Evolutionary conservation across 805 yeast species (phyloP), one percentile per base, ranked within the genome.

Genomic region (Wickerhamomyces rabaulensis): DNA sequence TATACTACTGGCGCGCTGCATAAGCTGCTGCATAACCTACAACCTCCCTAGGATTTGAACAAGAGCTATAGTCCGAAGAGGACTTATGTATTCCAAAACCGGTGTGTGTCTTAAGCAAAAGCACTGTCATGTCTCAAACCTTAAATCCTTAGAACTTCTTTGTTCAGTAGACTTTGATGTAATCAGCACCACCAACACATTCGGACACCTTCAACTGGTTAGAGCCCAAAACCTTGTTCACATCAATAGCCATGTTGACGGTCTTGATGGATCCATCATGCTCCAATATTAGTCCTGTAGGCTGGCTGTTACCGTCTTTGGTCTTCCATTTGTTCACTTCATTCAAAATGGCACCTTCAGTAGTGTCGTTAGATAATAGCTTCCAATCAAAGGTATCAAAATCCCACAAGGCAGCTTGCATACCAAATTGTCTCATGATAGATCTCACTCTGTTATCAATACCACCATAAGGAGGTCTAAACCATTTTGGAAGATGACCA

Each of bases 391-490:
- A 82, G 0, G 96, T 80, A 65, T 92, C 98, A 57, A 76, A 79
- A 61, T 89, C 94, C 99, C 98, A 92, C 29, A 92, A 66, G 22
- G 86, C 97, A 5, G 87, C 80, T 57, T 84, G 89, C 74, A 92
- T 76, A 0, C 97, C 96, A 64, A 92, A 85, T 65, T 84, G 87
- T 44, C 91, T 71, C 15, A 88, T 76, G 45, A 92, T 87, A 2
- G 82, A 68, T 47, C 98, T 70, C 1, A 92, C 85, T 45, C 98
- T 70, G 62, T 90, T 84, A 67, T 92, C 99, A 29, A 88, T 74
- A 0, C 96, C 97, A 1, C 98, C 99, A 61, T 88, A 92, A 1
- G 99, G 99, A 0, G 99, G 99, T 54, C 99, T 76, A 64, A 87
- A 92, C 87, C 92, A 92, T 58, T 84, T 84, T 7, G 99, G 99